phyloP scores from a whole-genome alignment of 345 rosid genomes.

The Combretum micranthum region DNA sequence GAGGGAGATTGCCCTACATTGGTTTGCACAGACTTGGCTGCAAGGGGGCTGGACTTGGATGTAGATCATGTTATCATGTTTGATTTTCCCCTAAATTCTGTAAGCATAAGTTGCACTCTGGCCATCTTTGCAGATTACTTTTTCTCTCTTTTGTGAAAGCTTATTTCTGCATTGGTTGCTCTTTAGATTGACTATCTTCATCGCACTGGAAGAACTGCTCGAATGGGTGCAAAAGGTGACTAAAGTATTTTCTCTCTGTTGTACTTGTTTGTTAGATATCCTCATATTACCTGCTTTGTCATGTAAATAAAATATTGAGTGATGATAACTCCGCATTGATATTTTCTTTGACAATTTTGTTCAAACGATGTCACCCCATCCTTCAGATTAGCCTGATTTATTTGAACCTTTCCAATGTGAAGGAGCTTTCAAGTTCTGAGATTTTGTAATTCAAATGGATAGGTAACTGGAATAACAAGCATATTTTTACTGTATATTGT shows the following conservation, averaged over 20 bases:
- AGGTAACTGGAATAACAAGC: too few species aligned
- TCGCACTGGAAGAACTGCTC: constrained; percentile 94
- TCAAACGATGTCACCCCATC: too few species aligned
- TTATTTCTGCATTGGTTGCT: constrained; percentile 7
- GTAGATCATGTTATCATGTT: constrained; percentile 94
- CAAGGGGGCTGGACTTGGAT: constrained; percentile 83
- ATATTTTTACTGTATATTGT: too few species aligned
- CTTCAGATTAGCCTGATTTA: too few species aligned
- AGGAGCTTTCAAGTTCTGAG: too few species aligned
- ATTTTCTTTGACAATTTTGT: too few species aligned
- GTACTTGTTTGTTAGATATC: not conserved
- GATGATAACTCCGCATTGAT: too few species aligned
- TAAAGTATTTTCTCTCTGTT: not conserved
- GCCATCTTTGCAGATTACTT: not conserved
- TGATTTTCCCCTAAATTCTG: constrained; percentile 88
- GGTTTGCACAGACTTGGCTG: constrained; percentile 95
- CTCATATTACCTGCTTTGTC: too few species aligned
- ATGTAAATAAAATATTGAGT: too few species aligned
- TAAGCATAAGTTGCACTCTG: constrained; percentile 25
- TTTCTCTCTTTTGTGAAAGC: not conserved
- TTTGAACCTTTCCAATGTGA: too few species aligned
- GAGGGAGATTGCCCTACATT: constrained; percentile 89
- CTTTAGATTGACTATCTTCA: constrained; percentile 91
- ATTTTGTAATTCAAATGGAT: too few species aligned
- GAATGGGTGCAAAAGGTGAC: constrained; percentile 97